Conservation (phyloP, 139 green algal genomes). For the Diplosphaera chodatii region DNA sequence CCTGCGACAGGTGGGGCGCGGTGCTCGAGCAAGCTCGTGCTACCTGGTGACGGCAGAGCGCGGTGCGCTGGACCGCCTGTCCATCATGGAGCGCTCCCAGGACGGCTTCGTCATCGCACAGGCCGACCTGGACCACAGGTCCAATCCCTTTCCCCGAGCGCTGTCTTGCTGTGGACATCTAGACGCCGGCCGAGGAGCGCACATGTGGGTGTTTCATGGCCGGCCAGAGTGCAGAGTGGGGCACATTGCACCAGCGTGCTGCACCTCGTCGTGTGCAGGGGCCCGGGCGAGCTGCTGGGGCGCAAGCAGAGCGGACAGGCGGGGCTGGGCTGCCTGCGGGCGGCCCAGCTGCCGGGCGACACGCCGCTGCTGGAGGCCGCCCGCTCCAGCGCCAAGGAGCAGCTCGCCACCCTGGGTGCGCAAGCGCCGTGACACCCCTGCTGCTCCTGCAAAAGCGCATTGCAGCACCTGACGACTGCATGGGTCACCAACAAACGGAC, state of each 20-base stretch:
- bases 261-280: slow-evolving; percentile 17
- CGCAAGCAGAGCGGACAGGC: slow-evolving; percentile 51
- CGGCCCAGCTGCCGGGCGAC: slow-evolving; percentile 24
- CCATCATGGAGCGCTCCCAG: slow-evolving; percentile 50
- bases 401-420: slow-evolving; percentile 13
- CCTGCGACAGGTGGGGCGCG: slow-evolving; percentile 19
- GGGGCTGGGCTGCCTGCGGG: slow-evolving; percentile 6
- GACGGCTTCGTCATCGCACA: slow-evolving; percentile 77
- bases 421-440: too few relatives aligned
- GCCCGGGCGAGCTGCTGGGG: slow-evolving; percentile 64
- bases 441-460: too few relatives aligned
- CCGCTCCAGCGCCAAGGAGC: slow-evolving; percentile 29
- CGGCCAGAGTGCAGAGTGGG: too few relatives aligned
- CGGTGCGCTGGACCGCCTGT: slow-evolving; percentile 17
- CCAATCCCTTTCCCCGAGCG: slow-evolving; percentile 12
- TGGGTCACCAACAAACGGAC: too few relatives aligned
- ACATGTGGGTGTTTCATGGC: too few relatives aligned
- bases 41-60: slow-evolving; percentile 14
- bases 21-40: slow-evolving; percentile 8
- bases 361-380: slow-evolving; percentile 45
- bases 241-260: background rate
- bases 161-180: too few relatives aligned
- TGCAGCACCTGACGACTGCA: too few relatives aligned
- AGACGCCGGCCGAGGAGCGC: too few relatives aligned
- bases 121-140: slow-evolving; percentile 62